These are phyloP conservation scores for Citrus mangshanensis DNA, from an alignment of 345 rosid genomes.

Conservation along the genomic window DNA sequence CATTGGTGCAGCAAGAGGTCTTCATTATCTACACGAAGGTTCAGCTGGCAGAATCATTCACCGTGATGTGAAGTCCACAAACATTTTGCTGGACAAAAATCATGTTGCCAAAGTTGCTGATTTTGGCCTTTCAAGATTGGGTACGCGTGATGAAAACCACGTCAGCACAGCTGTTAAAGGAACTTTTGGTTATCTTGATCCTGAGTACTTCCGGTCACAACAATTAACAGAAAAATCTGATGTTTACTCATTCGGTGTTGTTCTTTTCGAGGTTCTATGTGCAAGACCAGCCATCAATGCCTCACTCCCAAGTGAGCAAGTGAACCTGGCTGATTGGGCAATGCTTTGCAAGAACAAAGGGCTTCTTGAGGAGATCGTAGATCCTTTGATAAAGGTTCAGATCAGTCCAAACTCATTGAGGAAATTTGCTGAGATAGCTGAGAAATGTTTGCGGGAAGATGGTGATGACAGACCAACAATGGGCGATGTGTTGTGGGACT, in stretches of 20 bases:
- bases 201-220: constrained; percentile 46
- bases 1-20: constrained; percentile 54
- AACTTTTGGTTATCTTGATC: constrained; percentile 57
- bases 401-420: constrained; percentile 40
- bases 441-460: constrained; percentile 59
- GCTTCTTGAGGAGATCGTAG: constrained; percentile 38
- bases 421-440: constrained; percentile 46
- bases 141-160: constrained; percentile 10
- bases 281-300: constrained; percentile 44
- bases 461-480: constrained; percentile 51
- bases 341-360: constrained; percentile 30
- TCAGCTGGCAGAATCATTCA: constrained; percentile 43
- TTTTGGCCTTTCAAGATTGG: constrained; percentile 49
- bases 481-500: constrained; percentile 61
- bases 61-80: constrained; percentile 63
- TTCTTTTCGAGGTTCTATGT: constrained; percentile 53
- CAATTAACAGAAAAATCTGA: constrained; percentile 59
- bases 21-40: constrained; percentile 52
- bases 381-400: constrained; percentile 26
- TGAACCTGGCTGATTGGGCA: constrained; percentile 56
- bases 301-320: constrained; percentile 36
- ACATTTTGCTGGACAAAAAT: constrained; percentile 46
- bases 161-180: constrained; percentile 46
- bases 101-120: constrained; percentile 55
- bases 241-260: constrained; percentile 56